Percentiles rank a stretch among this genome's conserved stretches.
phyloP scores from a whole-genome alignment of 2,329 filamentous ascomycete genomes.

The Diaporthe destruens region DNA sequence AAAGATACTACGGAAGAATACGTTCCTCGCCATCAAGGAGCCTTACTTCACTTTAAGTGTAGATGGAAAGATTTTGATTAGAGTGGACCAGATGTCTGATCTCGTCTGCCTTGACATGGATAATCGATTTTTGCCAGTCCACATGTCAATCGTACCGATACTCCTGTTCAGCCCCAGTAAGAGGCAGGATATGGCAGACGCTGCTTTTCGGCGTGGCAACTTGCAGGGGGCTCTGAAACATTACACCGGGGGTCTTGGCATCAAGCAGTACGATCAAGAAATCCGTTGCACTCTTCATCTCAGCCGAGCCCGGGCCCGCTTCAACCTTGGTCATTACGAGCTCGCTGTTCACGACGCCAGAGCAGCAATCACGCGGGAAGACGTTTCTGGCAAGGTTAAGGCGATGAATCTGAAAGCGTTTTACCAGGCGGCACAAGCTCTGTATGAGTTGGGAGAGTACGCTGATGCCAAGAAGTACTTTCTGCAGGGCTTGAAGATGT shows the following conservation, averaged over 20 bases:
- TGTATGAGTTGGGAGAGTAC: conserved; percentile 4
- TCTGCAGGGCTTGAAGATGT: background rate
- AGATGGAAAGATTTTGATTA: conserved; percentile 48
- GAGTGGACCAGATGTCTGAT: conserved; percentile 53
- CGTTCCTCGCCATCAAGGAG: conserved; percentile 52
- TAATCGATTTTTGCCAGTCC: background rate
- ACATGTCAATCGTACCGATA: background rate
- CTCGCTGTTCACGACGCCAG: conserved; percentile 13
- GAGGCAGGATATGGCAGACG: conserved; percentile 38
- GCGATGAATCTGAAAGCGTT: background rate
- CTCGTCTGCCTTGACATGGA: conserved; percentile 45
- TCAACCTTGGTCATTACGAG: conserved; percentile 11
- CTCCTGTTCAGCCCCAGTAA: background rate
- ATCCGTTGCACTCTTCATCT: conserved; percentile 12
- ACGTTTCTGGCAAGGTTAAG: background rate
- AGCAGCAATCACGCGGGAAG: background rate
- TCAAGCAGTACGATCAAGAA: conserved; percentile 14
- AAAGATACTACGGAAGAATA: conserved; percentile 50
- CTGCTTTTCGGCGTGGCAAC: background rate
- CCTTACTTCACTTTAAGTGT: conserved; percentile 51
- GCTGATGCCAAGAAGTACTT: background rate
- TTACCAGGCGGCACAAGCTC: background rate
- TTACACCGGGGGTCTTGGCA: conserved; percentile 33
- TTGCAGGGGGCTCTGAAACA: conserved; percentile 3
- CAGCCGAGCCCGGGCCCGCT: conserved; percentile 1